Base-by-base conservation (phyloP, 495 filamentous ascomycete species). In the Thermothielavioides terrestris region DNA sequence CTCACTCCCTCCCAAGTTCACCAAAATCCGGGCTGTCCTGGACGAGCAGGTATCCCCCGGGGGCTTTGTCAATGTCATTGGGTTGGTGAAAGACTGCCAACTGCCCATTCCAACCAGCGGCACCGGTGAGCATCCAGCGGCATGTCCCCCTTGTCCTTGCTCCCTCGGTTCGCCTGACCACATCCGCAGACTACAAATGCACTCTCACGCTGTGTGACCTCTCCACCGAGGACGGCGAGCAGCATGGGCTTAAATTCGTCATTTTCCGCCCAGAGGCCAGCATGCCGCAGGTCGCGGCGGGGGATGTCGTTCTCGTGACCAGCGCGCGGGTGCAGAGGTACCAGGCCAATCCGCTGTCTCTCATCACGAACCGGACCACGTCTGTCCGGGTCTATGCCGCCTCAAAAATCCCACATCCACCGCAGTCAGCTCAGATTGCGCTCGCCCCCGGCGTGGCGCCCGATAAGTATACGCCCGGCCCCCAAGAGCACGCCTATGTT, bases 81-180 rank as follows among this genome's bases (percentile, higher is more conserved):
- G 77, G 22, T 38, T 78, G 18, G 65, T 77, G 1, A 72, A 61
- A 32, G 79, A 83, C 41, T 67, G 62, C 39, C 69, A 66, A 31
- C 52, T 60, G 5, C 73, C 77, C 2, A 66, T 64, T 0, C 23
- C 58, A 6, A 75, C 74, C 14, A 57, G 25, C n/a, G 63, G 68
- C 42, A 46, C 22, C 6, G 74, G 76, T 74, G 67, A 50, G 69
- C 14, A n/a, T n/a, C n/a, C n/a, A n/a, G n/a, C 17, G 30, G 12
- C 6, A 15, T 10, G 4, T 11, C 10, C 11, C 21, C 22, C 4
- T 6, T 4, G 6, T n/a, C 17, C 7, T 26, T 0, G 1, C 10
- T n/a, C n/a, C 10, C 4, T 27, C 0, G 11, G 3, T 1, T 11
- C 20, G 4, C 26, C 52, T 61, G 35, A 59, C 52, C 32, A 1